A percentile compares a stretch with the other conserved stretches of the same genome.
Evolutionary conservation across 2,329 filamentous ascomycete genomes (phyloP).

Genomic region (Talaromyces pinophilus): DNA sequence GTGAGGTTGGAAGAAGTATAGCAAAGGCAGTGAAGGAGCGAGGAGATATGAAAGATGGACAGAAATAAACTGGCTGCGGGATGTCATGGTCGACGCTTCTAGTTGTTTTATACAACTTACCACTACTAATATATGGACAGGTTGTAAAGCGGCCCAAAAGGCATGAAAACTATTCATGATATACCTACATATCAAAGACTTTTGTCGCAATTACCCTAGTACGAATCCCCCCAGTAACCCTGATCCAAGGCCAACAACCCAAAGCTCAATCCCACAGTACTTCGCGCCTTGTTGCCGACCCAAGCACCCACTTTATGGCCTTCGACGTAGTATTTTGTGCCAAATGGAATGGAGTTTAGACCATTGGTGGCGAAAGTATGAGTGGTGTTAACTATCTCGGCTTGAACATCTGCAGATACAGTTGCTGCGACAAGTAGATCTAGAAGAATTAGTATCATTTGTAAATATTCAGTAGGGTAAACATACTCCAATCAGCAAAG

Average conservation of each 20-base stretch:
- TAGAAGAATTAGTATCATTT: neutral
- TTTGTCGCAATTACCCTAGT: neutral
- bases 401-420: neutral
- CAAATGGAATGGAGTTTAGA: constrained; percentile 48
- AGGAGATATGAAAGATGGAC: constrained; percentile 29
- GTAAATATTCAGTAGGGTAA: neutral
- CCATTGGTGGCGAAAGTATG: constrained; percentile 47
- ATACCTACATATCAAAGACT: neutral
- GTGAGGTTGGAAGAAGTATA: constrained; percentile 41
- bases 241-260: constrained; percentile 40
- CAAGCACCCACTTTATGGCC: constrained; percentile 36
- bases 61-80: neutral
- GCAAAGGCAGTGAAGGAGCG: constrained; percentile 39
- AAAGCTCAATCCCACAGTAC: constrained; percentile 49
- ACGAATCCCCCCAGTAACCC: constrained; percentile 28
- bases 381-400: constrained; percentile 23
- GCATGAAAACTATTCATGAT: neutral
- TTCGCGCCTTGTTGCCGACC: constrained; percentile 42
- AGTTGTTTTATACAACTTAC: neutral
- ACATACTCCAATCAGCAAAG: neutral
- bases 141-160: neutral
- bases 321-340: constrained; percentile 45
- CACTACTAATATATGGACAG: neutral
- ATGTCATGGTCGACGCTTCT: neutral
- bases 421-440: neutral